A percentile compares a stretch with the other conserved stretches of the same genome.
These are phyloP conservation scores for Dactylonectria estremocensis DNA, from an alignment of 2,329 filamentous ascomycete genomes.

Conservation along the genomic window DNA sequence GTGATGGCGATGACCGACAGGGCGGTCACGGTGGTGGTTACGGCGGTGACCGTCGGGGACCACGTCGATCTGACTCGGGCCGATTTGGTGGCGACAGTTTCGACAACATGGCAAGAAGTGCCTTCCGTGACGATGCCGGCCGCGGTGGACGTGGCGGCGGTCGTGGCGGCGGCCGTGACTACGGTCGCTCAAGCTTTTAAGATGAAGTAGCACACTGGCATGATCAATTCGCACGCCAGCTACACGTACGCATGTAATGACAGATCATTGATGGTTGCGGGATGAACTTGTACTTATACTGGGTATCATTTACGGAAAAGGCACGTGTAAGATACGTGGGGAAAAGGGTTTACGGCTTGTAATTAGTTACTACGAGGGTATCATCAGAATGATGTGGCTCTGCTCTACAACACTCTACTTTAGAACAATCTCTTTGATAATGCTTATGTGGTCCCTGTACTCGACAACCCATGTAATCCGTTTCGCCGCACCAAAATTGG, in stretches of 20 bases:
- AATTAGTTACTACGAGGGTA: slow-evolving; percentile 42
- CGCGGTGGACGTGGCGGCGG: slow-evolving; percentile 35
- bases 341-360: slow-evolving; percentile 43
- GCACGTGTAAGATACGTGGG: slow-evolving; percentile 38
- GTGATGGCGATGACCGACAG: slow-evolving; percentile 20
- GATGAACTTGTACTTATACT: slow-evolving; percentile 47
- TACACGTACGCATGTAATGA: slow-evolving; percentile 25
- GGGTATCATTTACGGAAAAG: slow-evolving; percentile 45
- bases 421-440: slow-evolving; percentile 41
- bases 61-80: background rate
- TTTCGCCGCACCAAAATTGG: no score
- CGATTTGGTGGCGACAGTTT: slow-evolving; percentile 46
- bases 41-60: slow-evolving; percentile 31
- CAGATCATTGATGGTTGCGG: slow-evolving; percentile 10
- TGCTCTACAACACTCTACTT: slow-evolving; percentile 47
- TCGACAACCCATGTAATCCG: background rate
- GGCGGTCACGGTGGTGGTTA: slow-evolving; percentile 34
- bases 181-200: slow-evolving; percentile 31
- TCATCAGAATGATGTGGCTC: slow-evolving; percentile 41
- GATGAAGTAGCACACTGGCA: background rate
- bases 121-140: slow-evolving; percentile 45
- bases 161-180: slow-evolving; percentile 17
- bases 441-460: background rate
- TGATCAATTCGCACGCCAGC: background rate
- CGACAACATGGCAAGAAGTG: slow-evolving; percentile 44